Evolutionary conservation across 164 flowering plant species (phyloP), one percentile per base, ranked within the genome.

Genomic region (Protea cynaroides): DNA sequence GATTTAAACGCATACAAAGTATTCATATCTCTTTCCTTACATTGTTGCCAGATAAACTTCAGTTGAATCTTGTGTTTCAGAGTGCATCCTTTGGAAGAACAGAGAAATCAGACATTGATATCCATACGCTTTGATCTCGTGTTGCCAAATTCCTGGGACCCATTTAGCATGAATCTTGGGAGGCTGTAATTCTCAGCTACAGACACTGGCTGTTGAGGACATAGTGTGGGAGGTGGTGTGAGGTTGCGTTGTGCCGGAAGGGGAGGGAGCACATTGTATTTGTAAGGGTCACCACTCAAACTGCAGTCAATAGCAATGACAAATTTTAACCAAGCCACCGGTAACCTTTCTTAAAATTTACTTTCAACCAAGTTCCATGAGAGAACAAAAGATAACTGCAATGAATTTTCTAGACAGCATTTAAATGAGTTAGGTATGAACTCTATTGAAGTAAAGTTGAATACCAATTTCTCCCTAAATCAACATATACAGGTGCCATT

Each of bases 221-320:
- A 86, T 14, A 94, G 91, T 6, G 95, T 88, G 25, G 95, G 93
- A 56, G 98, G 98, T 7, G 95, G 96, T 0, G 95, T 89, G 49
- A 94, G 90, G 73, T 85, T 89, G 63, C 86, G 84, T 61, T 94
- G 98, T 46, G 96, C 95, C n/a, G 96, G 97, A 56, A 93, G 87
- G 4, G 96, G 98, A 67, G 96, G 93, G 21, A 83, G 82, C 71
- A 68, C 64, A 56, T 84, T 86, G 76, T 83, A 84, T 68, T 81
- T 90, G 85, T 86, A 82, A 9, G 75, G 74, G 55, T 85, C 90
- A 18, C 79, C 74, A 8, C 74, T 64, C 18, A 76, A 52, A 68
- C 93, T 87, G 87, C 80, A 82, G 59, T 37, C 44, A 55, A 61
- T 46, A 9, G 22, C 15, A 3, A 56, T 29, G 34, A 5, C 34